Conservation (phyloP, 495 filamentous ascomycete genomes). For the Ascodesmis nigricans region DNA sequence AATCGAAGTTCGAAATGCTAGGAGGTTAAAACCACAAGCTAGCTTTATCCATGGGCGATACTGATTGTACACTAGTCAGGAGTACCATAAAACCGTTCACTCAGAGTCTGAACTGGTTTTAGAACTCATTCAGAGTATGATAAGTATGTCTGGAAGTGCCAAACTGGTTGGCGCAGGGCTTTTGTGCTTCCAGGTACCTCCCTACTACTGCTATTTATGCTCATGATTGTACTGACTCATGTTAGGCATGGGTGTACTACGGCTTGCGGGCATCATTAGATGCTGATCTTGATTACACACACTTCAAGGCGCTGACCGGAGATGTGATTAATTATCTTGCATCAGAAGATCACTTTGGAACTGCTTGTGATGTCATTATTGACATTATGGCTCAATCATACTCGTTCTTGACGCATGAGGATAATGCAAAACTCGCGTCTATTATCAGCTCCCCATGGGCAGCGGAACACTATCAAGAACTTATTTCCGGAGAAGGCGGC, state of each 20-base stretch:
- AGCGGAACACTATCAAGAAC: conserved; percentile 27
- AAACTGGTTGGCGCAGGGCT: conserved; percentile 29
- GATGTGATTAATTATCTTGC: conserved; percentile 35
- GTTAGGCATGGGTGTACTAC: conserved; percentile 43
- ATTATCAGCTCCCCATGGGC: conserved; percentile 37
- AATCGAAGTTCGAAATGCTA: too few relatives aligned
- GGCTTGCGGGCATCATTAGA: conserved; percentile 36
- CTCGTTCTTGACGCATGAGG: conserved; percentile 33
- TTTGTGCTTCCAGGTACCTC: conserved; percentile 35
- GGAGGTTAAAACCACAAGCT: too few relatives aligned
- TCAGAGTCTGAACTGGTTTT: too few relatives aligned
- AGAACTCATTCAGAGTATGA: too few relatives aligned
- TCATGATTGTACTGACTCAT: background rate
- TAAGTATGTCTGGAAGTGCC: too few relatives aligned
- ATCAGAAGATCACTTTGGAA: conserved; percentile 31
- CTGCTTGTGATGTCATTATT: conserved; percentile 38
- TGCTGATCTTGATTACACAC: conserved; percentile 29
- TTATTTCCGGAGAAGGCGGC: conserved; percentile 39
- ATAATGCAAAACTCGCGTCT: conserved; percentile 32
- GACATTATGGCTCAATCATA: conserved; percentile 43
- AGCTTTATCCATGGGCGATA: too few relatives aligned
- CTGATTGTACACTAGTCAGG: too few relatives aligned
- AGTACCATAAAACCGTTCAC: too few relatives aligned
- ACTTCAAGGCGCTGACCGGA: conserved; percentile 33
- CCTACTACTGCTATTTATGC: conserved; percentile 1